Evolutionary conservation across 2,329 filamentous ascomycete genomes (phyloP), one percentile per base, ranked within the genome.

Genomic region (Emericellopsis atlantica): DNA sequence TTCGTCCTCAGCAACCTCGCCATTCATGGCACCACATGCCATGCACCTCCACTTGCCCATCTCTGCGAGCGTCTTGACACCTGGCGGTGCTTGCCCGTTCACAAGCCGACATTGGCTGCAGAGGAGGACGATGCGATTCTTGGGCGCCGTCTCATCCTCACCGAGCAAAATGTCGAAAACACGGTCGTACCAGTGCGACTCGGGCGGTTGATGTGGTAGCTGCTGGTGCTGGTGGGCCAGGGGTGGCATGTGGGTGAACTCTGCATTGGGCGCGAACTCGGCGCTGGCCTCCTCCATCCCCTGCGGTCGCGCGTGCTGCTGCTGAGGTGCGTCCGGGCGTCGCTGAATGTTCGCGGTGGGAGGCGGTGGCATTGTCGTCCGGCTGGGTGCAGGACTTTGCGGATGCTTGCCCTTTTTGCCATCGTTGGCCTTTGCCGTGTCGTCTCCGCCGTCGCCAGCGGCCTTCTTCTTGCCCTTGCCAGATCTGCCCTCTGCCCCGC

Each of bases 21-120:
- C 90, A 56, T 98, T 98, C 64, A 74, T 72, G 2, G 77, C 69
- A 9, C 81, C 80, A 54, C 92, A 98, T n/a, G 76, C 76, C 56
- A 85, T 83, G 59, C 92, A 98, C 45, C 81, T 79, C 92, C 92
- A 98, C 45, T 71, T 70, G 2, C 90, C 92, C 1, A 98, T 54
- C 40, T 95, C 89, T 32, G 84, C 77, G 1, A 90, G 63, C 1
- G 70, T 76, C 49, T 78, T 82, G 0, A 84, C 81, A 1, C 92
- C 92, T 0, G 92, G 90, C 2, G 92, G 89, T 4, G 92, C 92
- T 57, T 95, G 92, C 1, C 93, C 92, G 56, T 98, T 98, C 37
- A 98, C 89, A 2, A 95, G 73, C 24, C 86, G 74, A 58, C 92
- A 98, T 32, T 74, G 69, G 26, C 68, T 61, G 62, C 92, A 98